Conservation (phyloP, 2,329 filamentous ascomycete genomes). For the Clonostachys chloroleuca region DNA sequence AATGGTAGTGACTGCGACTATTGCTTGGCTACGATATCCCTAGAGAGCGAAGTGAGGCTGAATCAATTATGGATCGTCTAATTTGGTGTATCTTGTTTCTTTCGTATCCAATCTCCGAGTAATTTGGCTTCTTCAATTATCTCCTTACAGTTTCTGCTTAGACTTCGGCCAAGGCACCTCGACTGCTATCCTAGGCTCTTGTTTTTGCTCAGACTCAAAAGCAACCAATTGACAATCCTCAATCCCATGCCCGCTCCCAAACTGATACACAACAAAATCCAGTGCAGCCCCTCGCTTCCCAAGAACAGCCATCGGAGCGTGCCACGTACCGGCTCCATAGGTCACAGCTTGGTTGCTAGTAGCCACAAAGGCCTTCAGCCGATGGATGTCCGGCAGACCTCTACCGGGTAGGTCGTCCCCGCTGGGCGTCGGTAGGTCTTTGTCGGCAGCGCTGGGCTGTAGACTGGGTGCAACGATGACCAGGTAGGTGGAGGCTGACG, state of each 20-base stretch:
- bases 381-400: constrained; percentile 68
- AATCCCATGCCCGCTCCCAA: constrained; percentile 71
- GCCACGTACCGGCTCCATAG: constrained; percentile 89
- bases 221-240: constrained; percentile 88
- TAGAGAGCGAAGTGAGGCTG: not conserved
- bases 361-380: constrained; percentile 74
- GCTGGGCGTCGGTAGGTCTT: constrained; percentile 16
- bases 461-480: constrained; percentile 85
- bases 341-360: constrained; percentile 79
- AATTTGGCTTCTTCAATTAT: constrained; percentile 5
- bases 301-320: constrained; percentile 91
- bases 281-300: constrained; percentile 55
- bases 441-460: constrained; percentile 26
- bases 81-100: not conserved
- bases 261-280: constrained; percentile 88
- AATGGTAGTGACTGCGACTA: no score
- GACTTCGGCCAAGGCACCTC: constrained; percentile 14
- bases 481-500: constrained; percentile 58
- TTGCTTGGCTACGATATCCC: no score
- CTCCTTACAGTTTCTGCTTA: constrained; percentile 1
- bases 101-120: not conserved
- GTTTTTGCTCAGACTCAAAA: constrained; percentile 20
- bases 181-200: constrained; percentile 34
- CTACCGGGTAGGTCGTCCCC: constrained; percentile 43
- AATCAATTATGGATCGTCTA: not conserved